These are phyloP conservation scores for Leishmania mexicana DNA, from an alignment of 208 protist species.

Conservation along the genomic window DNA sequence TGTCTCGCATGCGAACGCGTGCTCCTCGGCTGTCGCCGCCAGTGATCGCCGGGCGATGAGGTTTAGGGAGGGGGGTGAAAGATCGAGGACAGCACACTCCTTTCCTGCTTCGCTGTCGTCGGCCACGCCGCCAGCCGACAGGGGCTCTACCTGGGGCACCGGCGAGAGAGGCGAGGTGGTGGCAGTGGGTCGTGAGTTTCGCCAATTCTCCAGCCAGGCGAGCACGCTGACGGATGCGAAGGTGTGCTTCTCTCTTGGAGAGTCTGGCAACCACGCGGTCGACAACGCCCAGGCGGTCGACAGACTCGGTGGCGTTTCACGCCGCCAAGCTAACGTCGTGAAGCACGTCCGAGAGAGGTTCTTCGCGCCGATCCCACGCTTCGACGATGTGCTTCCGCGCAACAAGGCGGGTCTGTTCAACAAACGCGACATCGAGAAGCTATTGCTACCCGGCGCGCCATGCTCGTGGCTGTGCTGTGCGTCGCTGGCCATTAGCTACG, in stretches of 20 bases:
- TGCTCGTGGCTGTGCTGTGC: slow-evolving; percentile 85
- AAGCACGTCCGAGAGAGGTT: slow-evolving; percentile 57
- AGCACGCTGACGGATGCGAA: slow-evolving; percentile 1
- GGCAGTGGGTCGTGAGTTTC: slow-evolving; percentile 14
- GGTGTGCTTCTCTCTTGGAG: neutral
- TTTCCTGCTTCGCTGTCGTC: slow-evolving; percentile 2
- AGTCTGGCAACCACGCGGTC: neutral
- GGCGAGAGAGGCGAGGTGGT: slow-evolving; percentile 6
- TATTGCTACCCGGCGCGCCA: slow-evolving; percentile 56
- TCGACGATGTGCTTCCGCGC: slow-evolving; percentile 38
- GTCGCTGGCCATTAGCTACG: slow-evolving; percentile 77
- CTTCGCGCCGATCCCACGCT: slow-evolving; percentile 53
- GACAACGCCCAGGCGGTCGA: slow-evolving; percentile 35
- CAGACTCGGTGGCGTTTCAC: slow-evolving; percentile 29
- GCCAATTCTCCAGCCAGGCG: slow-evolving; percentile 2
- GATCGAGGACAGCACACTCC: neutral
- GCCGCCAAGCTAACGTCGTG: slow-evolving; percentile 36
- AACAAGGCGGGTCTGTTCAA: slow-evolving; percentile 27
- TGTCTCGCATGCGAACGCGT: neutral
- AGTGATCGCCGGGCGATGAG: slow-evolving; percentile 1
- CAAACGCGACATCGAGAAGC: slow-evolving; percentile 39
- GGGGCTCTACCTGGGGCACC: neutral
- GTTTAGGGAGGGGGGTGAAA: slow-evolving; percentile 2
- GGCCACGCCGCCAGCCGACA: neutral
- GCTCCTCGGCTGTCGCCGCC: neutral